Evolutionary conservation across 345 rosid genomes (phyloP).

Genomic region (Eucalyptus grandis): DNA sequence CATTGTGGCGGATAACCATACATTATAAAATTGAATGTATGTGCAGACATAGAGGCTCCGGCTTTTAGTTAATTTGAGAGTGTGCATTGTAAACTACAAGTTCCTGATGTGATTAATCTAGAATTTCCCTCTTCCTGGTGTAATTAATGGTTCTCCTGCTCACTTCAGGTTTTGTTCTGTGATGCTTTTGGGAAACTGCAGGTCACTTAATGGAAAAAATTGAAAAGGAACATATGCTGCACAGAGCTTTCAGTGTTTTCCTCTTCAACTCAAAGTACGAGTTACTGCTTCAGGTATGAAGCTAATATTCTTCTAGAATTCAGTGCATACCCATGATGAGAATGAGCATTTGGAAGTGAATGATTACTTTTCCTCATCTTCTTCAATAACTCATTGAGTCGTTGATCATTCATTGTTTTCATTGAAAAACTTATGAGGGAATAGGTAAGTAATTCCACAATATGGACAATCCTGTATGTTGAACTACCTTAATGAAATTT

Average conservation of each 20-base stretch:
- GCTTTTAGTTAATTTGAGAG: background rate
- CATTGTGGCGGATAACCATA: background rate
- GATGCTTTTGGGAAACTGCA: slow-evolving; percentile 12
- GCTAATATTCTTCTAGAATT: background rate
- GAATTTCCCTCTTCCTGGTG: background rate
- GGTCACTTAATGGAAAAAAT: slow-evolving; percentile 98
- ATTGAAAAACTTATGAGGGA: background rate
- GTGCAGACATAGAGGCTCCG: background rate
- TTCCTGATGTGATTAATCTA: background rate
- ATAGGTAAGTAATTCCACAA: background rate
- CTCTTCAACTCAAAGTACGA: slow-evolving; percentile 89
- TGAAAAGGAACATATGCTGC: slow-evolving; percentile 62
- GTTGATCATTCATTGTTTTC: background rate
- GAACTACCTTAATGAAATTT: background rate
- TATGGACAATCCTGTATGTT: background rate
- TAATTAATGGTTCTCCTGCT: background rate
- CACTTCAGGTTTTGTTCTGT: background rate
- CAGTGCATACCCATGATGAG: background rate
- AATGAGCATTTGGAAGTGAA: background rate
- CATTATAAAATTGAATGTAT: background rate
- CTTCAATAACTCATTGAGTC: background rate
- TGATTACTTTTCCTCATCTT: background rate
- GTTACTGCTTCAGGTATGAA: slow-evolving; percentile 87
- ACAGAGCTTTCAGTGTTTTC: slow-evolving; percentile 97
- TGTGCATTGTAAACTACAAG: background rate